Evolutionary conservation across 2,329 filamentous ascomycete genomes (phyloP).

Genomic region (Coleophoma eucalyptorum): DNA sequence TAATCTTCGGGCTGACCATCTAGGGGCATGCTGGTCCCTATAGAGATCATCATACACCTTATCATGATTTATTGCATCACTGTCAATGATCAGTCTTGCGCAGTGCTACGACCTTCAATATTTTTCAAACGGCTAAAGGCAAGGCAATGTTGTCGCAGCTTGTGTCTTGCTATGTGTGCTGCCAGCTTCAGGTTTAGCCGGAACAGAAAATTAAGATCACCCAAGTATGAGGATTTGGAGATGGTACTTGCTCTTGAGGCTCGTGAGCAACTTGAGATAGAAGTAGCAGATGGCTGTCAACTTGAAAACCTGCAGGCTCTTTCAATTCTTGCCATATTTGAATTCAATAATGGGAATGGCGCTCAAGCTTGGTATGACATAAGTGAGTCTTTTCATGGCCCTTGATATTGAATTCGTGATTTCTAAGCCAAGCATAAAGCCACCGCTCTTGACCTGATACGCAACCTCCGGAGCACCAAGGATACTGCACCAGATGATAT

Average conservation of each 20-base stretch:
- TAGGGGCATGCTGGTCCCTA: not conserved
- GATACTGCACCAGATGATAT: not conserved
- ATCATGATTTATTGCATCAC: not conserved
- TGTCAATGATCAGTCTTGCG: not conserved
- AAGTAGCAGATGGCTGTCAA: not conserved
- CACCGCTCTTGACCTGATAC: not conserved
- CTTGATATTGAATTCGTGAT: not conserved
- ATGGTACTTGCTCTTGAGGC: not conserved
- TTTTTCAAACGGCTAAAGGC: not conserved
- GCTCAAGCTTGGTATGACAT: not conserved
- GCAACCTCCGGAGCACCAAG: not conserved
- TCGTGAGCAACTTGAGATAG: not conserved
- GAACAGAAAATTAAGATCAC: not conserved
- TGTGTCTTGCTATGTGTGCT: not conserved
- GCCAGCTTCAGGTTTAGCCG: not conserved
- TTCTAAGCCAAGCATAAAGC: not conserved
- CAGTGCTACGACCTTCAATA: not conserved
- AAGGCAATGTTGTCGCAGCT: not conserved
- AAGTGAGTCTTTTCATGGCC: not conserved
- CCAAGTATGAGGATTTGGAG: not conserved
- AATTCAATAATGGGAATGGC: not conserved
- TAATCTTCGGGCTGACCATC: not conserved
- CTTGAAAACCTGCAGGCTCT: not conserved
- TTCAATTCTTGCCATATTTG: not conserved
- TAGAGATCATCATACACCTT: not conserved